Evolutionary conservation across 345 rosid genomes (phyloP).

Genomic region (Euphorbia lathyris): DNA sequence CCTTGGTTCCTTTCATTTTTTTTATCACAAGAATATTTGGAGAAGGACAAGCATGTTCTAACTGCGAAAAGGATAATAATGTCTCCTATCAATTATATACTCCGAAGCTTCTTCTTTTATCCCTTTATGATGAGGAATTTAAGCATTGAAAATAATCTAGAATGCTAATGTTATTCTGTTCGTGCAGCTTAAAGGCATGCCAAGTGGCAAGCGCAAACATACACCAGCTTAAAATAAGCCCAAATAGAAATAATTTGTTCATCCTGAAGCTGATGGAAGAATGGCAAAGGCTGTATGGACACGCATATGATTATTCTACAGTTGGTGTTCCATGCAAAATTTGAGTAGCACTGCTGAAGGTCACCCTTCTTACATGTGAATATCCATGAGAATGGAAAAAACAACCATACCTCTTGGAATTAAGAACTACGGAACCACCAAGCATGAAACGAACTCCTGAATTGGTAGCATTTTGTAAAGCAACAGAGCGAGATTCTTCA

Average conservation of each 20-base stretch:
- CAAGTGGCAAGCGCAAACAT: too few relatives aligned
- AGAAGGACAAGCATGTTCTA: background rate
- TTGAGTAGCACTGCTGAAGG: background rate
- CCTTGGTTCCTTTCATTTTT: background rate
- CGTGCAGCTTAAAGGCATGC: background rate
- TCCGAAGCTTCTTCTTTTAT: background rate
- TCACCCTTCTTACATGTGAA: background rate
- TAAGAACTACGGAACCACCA: conserved; percentile 77
- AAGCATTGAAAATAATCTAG: background rate
- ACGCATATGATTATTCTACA: background rate
- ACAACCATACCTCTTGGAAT: conserved; percentile 67
- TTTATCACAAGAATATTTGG: background rate
- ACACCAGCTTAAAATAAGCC: background rate
- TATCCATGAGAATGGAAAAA: background rate
- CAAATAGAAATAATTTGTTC: background rate
- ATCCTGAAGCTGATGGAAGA: conserved; percentile 1
- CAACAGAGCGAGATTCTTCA: conserved; percentile 86
- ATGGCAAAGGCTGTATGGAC: background rate
- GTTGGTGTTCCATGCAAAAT: background rate
- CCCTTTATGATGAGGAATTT: too few relatives aligned
- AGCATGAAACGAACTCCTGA: conserved; percentile 82
- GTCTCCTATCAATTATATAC: too few relatives aligned
- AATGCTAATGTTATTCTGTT: background rate
- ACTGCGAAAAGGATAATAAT: too few relatives aligned
- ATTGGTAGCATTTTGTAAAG: conserved; percentile 73